These are phyloP conservation scores for Hypomontagnella submonticulosa DNA, from an alignment of 495 filamentous ascomycete genomes.

Conservation along the genomic window DNA sequence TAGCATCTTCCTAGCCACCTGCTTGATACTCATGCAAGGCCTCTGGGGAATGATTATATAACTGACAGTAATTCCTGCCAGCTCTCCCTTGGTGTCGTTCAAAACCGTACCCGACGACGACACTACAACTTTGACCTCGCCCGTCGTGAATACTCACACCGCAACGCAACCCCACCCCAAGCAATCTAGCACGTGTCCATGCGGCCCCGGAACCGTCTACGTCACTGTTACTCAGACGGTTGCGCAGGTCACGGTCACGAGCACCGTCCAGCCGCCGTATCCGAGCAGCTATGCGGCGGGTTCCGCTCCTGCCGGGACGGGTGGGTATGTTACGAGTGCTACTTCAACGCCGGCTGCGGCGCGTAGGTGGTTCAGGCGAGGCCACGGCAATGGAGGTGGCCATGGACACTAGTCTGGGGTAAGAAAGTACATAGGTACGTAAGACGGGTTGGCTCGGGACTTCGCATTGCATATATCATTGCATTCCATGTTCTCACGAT, in stretches of 20 bases:
- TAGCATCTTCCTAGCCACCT: slow-evolving; percentile 11
- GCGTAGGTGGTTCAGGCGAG: slow-evolving; percentile 45
- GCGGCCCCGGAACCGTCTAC: slow-evolving; percentile 42
- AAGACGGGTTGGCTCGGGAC: slow-evolving; percentile 1
- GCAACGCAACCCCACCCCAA: slow-evolving; percentile 8
- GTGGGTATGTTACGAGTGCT: neutral
- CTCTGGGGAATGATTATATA: neutral
- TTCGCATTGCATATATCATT: slow-evolving; percentile 9
- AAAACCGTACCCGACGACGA: slow-evolving; percentile 11
- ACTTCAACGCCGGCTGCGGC: slow-evolving; percentile 21
- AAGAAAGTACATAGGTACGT: neutral
- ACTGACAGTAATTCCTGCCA: slow-evolving; percentile 32
- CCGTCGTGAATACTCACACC: slow-evolving; percentile 20
- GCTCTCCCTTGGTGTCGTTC: slow-evolving; percentile 16
- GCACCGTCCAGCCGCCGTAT: slow-evolving; percentile 43
- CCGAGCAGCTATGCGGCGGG: slow-evolving; percentile 35
- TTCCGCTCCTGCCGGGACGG: slow-evolving; percentile 22
- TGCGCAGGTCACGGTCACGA: slow-evolving; percentile 31
- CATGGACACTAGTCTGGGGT: slow-evolving; percentile 23
- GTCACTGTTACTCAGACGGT: slow-evolving; percentile 43
- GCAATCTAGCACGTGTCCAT: slow-evolving; percentile 21
- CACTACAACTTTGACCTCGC: slow-evolving; percentile 18
- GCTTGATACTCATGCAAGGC: neutral
- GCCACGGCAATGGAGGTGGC: slow-evolving; percentile 21
- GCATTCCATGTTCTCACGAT: neutral